Evolutionary conservation across 352 stramenopile species (phyloP), one percentile per base, ranked within the genome.

Genomic region (Elongisporangium senticosum): DNA sequence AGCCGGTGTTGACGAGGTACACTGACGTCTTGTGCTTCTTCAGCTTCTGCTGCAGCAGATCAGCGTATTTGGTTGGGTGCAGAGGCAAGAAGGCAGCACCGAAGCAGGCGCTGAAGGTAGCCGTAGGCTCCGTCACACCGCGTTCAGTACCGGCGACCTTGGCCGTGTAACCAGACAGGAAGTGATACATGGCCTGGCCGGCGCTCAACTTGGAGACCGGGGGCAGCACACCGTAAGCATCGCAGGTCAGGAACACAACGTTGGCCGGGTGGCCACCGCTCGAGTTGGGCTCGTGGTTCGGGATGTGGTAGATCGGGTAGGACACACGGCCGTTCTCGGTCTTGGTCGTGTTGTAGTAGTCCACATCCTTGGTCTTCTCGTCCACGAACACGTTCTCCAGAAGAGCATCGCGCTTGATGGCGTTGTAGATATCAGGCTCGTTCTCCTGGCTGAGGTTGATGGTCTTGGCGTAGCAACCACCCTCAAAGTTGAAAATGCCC

Each of bases 301-400:
- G 80, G 82, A 99, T 99, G 83, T 99, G 96, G 73, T 98, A 96
- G 74, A 99, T 98, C n/a, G 96, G 96, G 77, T 99, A 99, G n/a
- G 93, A 98, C 58, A 99, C 97, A 57, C 96, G 94, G 59, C 93
- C 95, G 83, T 99, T 99, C 71, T 99, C 85, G 19, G 97, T 99
- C 74, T 98, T 99, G 72, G 70, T 88, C 22, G 78, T 90, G 78
- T 99, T 96, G 70, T 89, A 96, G 73, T 98, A 99, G 79, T 99
- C 96, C 8, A 95, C 91, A 26, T 84, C 75, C 58, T 83, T 86
- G 17, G 68, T 91, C 53, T 80, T 66, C 6, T 65, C 40, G 22
- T 83, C 75, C 49, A 99, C 71, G 39, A 80, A 93, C 49, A 97
- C 89, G 86, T 99, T 99, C 72, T 99, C 96, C 21, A 99, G 76